Evolutionary conservation across 1,139 yeast species (phyloP).

Genomic region (Geotrichum cucujoidarum): DNA sequence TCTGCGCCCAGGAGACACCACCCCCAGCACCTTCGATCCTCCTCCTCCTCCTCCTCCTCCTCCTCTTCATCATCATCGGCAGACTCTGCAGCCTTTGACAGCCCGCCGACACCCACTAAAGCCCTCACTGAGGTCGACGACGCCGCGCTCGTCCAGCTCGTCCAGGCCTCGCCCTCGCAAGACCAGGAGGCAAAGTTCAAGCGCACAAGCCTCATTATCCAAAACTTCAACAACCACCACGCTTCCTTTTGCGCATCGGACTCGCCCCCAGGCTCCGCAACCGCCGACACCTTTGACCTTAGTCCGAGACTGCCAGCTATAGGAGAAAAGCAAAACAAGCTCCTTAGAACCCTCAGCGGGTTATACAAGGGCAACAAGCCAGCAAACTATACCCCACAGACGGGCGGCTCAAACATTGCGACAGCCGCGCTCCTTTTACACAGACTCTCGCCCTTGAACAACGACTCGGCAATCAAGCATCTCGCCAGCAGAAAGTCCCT

Average conservation of each 20-base stretch:
- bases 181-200: conserved; percentile 3
- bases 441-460: conserved; percentile 1
- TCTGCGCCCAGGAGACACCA: conserved; percentile 1
- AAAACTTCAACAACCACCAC: conserved; percentile 15
- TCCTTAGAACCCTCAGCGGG: neutral
- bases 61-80: neutral
- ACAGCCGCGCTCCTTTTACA: conserved; percentile 6
- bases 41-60: neutral
- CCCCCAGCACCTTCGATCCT: neutral
- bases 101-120: conserved; percentile 1
- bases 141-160: neutral
- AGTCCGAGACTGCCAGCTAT: too few species aligned
- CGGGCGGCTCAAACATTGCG: neutral
- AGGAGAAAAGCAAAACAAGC: conserved; percentile 2
- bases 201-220: conserved; percentile 12
- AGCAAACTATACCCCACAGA: neutral
- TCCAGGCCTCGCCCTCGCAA: conserved; percentile 4
- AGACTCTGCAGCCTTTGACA: neutral
- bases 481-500: neutral
- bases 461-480: neutral
- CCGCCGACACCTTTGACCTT: neutral
- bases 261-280: neutral
- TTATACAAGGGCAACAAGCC: conserved; percentile 1
- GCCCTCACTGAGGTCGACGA: neutral
- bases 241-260: neutral